These are phyloP conservation scores for Ophiostoma ulmi DNA, from an alignment of 2,329 filamentous ascomycete species.

Conservation along the genomic window DNA sequence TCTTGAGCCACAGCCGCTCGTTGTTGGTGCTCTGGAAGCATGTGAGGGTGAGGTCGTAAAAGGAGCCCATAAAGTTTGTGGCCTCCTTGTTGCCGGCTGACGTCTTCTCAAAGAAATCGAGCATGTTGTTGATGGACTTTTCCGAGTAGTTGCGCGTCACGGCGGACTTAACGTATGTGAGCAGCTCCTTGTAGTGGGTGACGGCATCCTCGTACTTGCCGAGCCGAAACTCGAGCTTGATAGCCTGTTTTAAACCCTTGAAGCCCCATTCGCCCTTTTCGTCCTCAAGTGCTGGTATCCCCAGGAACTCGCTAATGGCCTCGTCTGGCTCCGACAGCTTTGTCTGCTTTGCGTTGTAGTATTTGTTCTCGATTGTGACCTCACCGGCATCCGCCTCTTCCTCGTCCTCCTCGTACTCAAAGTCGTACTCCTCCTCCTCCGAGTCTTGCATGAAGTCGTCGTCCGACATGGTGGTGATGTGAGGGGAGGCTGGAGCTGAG, in stretches of 20 bases:
- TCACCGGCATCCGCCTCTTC: conserved; percentile 84
- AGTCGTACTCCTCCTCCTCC: conserved; percentile 89
- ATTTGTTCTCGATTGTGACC: conserved; percentile 97
- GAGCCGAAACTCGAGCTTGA: conserved; percentile 94
- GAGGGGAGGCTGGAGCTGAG: neutral
- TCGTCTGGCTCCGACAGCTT: conserved; percentile 82
- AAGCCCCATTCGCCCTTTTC: conserved; percentile 99
- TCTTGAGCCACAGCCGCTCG: conserved; percentile 94
- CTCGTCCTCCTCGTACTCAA: conserved; percentile 88
- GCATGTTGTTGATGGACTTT: conserved; percentile 99
- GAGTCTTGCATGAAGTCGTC: conserved; percentile 94
- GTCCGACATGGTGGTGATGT: conserved; percentile 60
- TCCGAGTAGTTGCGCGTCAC: conserved; percentile 98
- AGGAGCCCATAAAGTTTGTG: conserved; percentile 81
- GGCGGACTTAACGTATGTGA: conserved; percentile 94
- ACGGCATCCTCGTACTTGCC: conserved; percentile 81
- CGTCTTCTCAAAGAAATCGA: conserved; percentile 96
- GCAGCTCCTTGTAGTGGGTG: conserved; percentile 86
- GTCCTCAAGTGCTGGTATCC: conserved; percentile 72
- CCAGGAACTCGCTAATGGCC: conserved; percentile 88
- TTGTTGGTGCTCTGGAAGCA: conserved; percentile 98
- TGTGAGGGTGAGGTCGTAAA: conserved; percentile 87
- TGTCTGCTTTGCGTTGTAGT: conserved; percentile 98
- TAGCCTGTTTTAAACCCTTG: conserved; percentile 95
- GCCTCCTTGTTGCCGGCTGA: conserved; percentile 64